Percentiles rank a stretch among this genome's conserved stretches.
Evolutionary conservation across 768 basidiomycete species (phyloP).

Genomic region (Suillus plorans): DNA sequence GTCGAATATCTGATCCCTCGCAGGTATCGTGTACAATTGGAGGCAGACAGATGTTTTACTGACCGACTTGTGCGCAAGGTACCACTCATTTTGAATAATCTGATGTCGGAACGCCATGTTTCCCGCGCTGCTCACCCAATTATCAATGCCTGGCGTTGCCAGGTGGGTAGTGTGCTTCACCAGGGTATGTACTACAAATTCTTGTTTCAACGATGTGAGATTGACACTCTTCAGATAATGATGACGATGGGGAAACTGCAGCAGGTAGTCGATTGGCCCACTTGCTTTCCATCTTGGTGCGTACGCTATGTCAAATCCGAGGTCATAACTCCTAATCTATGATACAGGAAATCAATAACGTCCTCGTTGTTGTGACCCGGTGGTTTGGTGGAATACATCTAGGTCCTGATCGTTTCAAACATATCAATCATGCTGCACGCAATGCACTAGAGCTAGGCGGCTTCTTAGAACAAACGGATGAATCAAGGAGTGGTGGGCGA

Average conservation of each 20-base stretch:
- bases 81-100: conserved; percentile 58
- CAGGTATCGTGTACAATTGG: conserved; percentile 48
- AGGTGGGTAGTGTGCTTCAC: conserved; percentile 62
- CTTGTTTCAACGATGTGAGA: not conserved
- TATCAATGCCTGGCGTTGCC: conserved; percentile 83
- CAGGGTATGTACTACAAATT: conserved; percentile 52
- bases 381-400: conserved; percentile 93
- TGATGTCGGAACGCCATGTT: conserved; percentile 72
- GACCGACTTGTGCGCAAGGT: conserved; percentile 44
- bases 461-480: conserved; percentile 62
- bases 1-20: conserved; percentile 71
- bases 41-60: conserved; percentile 12
- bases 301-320: conserved; percentile 17
- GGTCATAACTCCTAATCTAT: not conserved
- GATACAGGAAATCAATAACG: conserved; percentile 71
- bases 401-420: conserved; percentile 85
- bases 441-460: conserved; percentile 88
- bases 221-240: conserved; percentile 63
- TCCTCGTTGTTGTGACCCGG: conserved; percentile 89
- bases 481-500: conserved; percentile 17
- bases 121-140: conserved; percentile 75
- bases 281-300: conserved; percentile 82
- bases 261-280: conserved; percentile 91
- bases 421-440: conserved; percentile 94
- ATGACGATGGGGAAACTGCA: conserved; percentile 92